A percentile compares a stretch with the other conserved stretches of the same genome.
Conservation (phyloP, 805 yeast species). For the Candida hungchunana region DNA sequence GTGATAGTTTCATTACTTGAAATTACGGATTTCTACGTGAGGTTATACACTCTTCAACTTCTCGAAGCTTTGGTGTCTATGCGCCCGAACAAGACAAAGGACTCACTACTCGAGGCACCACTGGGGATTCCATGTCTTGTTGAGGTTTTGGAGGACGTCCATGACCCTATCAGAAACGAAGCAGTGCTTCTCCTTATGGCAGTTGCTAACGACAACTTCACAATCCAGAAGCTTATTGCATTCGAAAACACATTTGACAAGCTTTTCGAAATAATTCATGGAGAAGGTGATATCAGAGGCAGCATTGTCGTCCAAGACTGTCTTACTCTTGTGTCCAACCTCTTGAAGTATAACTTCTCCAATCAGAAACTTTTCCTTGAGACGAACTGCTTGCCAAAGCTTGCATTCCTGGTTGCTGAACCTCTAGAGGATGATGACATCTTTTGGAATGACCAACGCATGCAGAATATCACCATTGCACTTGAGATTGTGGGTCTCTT, state of each 20-base stretch:
- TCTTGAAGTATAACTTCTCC: slow-evolving; percentile 77
- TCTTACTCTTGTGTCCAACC: slow-evolving; percentile 64
- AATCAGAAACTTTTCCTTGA: slow-evolving; percentile 89
- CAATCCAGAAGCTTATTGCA: slow-evolving; percentile 88
- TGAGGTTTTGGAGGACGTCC: slow-evolving; percentile 49
- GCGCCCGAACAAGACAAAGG: slow-evolving; percentile 70
- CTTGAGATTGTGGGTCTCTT: slow-evolving; percentile 71
- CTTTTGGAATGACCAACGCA: slow-evolving; percentile 75
- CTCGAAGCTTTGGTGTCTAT: slow-evolving; percentile 79
- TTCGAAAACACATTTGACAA: slow-evolving; percentile 90
- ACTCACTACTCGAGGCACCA: slow-evolving; percentile 66
- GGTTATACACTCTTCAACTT: slow-evolving; percentile 78
- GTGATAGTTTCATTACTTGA: slow-evolving; percentile 42
- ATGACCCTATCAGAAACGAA: slow-evolving; percentile 89
- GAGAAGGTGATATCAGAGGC: slow-evolving; percentile 87
- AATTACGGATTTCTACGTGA: slow-evolving; percentile 64
- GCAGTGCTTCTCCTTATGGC: slow-evolving; percentile 80
- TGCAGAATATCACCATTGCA: slow-evolving; percentile 59
- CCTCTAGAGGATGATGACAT: slow-evolving; percentile 45
- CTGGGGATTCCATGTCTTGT: slow-evolving; percentile 78
- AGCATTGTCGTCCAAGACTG: slow-evolving; percentile 91
- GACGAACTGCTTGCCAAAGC: slow-evolving; percentile 67
- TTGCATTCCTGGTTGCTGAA: slow-evolving; percentile 59
- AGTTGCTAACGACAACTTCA: slow-evolving; percentile 73
- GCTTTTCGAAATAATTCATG: slow-evolving; percentile 71